A percentile compares a stretch with the other conserved stretches of the same genome.
phyloP scores from a whole-genome alignment of 306 rosid genomes.

The Sechiopsis laciniata region DNA sequence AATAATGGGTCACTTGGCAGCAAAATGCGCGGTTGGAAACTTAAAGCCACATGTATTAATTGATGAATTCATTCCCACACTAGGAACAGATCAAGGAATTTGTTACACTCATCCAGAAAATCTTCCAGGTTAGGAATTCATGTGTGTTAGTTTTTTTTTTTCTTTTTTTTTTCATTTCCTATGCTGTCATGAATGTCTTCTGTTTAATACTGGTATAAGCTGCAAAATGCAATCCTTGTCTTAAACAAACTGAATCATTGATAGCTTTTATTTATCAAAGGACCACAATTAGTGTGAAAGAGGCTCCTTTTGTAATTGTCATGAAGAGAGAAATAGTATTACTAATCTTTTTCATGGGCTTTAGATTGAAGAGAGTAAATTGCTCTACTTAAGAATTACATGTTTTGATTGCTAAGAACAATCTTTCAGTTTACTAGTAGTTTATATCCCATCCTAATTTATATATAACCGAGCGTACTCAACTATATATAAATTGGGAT shows the following conservation, averaged over 20 bases:
- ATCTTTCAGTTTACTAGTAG: not conserved
- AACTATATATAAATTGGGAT: no score
- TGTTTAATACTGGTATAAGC: not conserved
- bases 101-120: constrained; percentile 79
- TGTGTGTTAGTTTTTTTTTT: not conserved
- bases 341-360: not conserved
- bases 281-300: no score
- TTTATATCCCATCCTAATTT: not conserved
- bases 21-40: constrained; percentile 60
- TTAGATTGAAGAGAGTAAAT: not conserved
- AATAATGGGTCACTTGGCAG: constrained; percentile 66
- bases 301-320: not conserved
- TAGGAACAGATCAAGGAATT: constrained; percentile 62
- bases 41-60: constrained; percentile 51
- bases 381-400: not conserved
- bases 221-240: no score
- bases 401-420: not conserved
- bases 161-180: not conserved
- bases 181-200: not conserved
- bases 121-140: constrained; percentile 56
- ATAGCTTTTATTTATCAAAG: not conserved
- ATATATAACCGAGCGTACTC: no score
- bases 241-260: no score
- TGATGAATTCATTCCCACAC: constrained; percentile 73
- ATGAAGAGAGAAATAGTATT: not conserved